These are phyloP conservation scores for Ascochyta koolunga DNA, from an alignment of 2,329 filamentous ascomycete species.

Conservation along the genomic window DNA sequence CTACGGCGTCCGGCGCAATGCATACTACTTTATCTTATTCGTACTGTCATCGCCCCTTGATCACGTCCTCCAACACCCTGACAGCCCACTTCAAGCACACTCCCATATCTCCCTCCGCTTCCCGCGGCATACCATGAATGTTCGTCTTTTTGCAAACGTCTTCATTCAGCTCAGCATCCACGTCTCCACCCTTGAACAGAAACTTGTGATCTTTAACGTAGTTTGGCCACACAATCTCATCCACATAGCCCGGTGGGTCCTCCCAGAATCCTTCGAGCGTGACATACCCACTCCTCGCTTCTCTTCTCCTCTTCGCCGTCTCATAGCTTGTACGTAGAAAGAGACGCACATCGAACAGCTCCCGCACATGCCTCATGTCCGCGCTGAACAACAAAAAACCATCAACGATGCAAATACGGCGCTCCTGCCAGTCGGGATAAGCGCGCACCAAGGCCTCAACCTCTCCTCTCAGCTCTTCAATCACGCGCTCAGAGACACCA, in stretches of 20 bases:
- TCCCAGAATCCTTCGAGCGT: conserved; percentile 89
- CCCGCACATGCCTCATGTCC: conserved; percentile 58
- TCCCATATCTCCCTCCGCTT: conserved; percentile 43
- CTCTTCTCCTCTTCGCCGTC: conserved; percentile 68
- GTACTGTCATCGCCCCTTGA: conserved; percentile 19
- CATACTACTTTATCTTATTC: background rate
- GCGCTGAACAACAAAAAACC: conserved; percentile 84
- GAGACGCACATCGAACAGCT: conserved; percentile 74
- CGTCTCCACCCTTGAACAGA: conserved; percentile 74
- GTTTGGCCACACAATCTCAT: conserved; percentile 94
- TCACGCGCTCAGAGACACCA: conserved; percentile 33
- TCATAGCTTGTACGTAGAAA: conserved; percentile 73
- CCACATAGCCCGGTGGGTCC: conserved; percentile 92
- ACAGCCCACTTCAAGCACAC: conserved; percentile 42
- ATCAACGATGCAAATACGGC: conserved; percentile 71
- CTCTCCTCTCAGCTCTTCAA: conserved; percentile 46
- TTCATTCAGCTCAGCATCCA: conserved; percentile 61
- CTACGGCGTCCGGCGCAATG: conserved; percentile 13
- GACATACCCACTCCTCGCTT: conserved; percentile 76
- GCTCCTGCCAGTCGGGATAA: conserved; percentile 22
- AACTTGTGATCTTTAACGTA: conserved; percentile 83
- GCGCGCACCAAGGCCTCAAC: conserved; percentile 20
- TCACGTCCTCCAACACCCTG: conserved; percentile 27
- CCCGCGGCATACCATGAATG: conserved; percentile 49
- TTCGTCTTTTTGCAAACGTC: conserved; percentile 40